Conservation (phyloP, 306 rosid genomes). For the Biancaea sappan region DNA sequence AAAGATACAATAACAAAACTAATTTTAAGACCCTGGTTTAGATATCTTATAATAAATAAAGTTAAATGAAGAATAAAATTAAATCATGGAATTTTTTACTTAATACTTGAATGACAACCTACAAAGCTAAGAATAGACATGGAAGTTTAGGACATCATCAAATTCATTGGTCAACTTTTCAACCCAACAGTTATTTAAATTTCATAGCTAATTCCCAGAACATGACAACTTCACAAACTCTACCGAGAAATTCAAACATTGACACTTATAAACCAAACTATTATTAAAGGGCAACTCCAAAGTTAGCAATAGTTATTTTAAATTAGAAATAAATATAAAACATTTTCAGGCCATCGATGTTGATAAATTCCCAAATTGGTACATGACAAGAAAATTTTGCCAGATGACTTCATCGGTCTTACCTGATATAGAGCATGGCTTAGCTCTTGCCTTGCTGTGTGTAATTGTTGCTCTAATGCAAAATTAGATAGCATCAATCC, state of each 20-base stretch:
- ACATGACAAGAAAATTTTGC: slow-evolving; percentile 6
- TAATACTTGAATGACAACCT: slow-evolving; percentile 9
- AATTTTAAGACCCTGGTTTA: neutral
- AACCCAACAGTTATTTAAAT: neutral
- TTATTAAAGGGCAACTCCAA: neutral
- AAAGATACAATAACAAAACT: slow-evolving; percentile 2
- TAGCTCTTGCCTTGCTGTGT: slow-evolving; percentile 26
- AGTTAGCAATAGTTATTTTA: neutral
- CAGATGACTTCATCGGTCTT: neutral
- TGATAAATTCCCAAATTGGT: neutral
- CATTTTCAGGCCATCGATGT: neutral
- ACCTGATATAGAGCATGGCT: slow-evolving; percentile 21
- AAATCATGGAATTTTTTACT: neutral
- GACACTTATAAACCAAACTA: neutral
- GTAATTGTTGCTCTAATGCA: slow-evolving; percentile 22
- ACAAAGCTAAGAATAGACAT: neutral
- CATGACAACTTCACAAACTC: neutral
- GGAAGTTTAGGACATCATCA: neutral
- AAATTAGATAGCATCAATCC: slow-evolving; percentile 10
- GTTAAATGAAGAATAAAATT: neutral
- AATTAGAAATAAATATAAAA: neutral
- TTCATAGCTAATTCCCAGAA: slow-evolving; percentile 6
- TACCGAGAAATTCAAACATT: neutral
- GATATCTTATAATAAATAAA: neutral
- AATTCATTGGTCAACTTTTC: neutral